phyloP scores from a whole-genome alignment of 441 rosid genomes.

The Croton laevigatus region DNA sequence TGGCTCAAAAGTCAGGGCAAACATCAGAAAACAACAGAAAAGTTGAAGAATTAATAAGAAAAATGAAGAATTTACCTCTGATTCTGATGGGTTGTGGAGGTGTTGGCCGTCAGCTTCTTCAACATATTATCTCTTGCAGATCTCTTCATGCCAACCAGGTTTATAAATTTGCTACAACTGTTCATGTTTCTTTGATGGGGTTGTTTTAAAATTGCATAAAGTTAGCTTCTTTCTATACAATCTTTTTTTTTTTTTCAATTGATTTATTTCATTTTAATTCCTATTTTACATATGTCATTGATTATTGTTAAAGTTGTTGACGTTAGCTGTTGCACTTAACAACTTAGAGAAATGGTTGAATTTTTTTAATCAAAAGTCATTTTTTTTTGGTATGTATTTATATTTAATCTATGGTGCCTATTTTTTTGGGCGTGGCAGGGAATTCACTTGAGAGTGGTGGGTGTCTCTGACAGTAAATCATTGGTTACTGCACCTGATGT shows the following conservation, averaged over 20 bases:
- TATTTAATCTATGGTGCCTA: neutral
- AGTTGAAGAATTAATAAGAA: neutral
- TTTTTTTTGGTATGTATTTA: too few relatives aligned
- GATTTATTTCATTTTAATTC: neutral
- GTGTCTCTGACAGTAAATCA: conserved; percentile 75
- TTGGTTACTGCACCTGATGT: conserved; percentile 52
- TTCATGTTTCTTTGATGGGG: neutral
- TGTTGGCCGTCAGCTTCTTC: conserved; percentile 86
- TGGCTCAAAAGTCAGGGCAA: neutral
- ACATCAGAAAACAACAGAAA: neutral
- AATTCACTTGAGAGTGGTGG: conserved; percentile 68
- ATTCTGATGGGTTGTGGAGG: conserved; percentile 85
- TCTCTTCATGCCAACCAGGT: conserved; percentile 76
- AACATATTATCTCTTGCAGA: conserved; percentile 80
- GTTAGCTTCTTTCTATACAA: neutral
- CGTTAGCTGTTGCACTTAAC: neutral
- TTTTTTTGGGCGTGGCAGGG: conserved; percentile 44
- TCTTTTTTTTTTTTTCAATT: neutral
- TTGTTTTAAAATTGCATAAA: neutral
- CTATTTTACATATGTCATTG: neutral
- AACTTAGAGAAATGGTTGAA: neutral
- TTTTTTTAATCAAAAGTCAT: too few relatives aligned
- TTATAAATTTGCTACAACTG: neutral
- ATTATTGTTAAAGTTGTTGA: neutral
- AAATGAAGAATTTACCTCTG: conserved; percentile 65